Evolutionary conservation across 129 eudicot genomes (phyloP).

Genomic region (Pseudognaphalium luteoalbum): DNA sequence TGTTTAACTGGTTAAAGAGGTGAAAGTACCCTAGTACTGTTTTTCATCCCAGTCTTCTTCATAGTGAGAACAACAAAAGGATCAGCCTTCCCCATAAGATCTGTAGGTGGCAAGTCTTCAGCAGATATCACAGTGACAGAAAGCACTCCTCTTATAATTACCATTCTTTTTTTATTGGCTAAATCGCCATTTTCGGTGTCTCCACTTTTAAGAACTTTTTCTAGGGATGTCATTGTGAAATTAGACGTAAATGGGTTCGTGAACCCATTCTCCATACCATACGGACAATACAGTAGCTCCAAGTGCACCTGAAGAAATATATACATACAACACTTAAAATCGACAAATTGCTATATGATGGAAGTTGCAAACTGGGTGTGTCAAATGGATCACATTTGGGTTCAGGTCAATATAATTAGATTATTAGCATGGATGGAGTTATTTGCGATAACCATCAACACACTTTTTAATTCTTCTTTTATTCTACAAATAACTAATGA

Average conservation of each 20-base stretch:
- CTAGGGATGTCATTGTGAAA: slow-evolving; percentile 77
- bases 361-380: neutral
- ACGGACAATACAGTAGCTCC: slow-evolving; percentile 85
- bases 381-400: neutral
- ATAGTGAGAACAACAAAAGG: slow-evolving; percentile 76
- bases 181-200: slow-evolving; percentile 49
- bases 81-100: slow-evolving; percentile 87
- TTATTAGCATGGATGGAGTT: no score
- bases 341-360: neutral
- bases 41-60: slow-evolving; percentile 76
- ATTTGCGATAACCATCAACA: no score
- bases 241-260: slow-evolving; percentile 68
- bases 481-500: no score
- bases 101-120: slow-evolving; percentile 78
- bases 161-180: slow-evolving; percentile 43
- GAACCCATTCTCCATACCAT: slow-evolving; percentile 68
- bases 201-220: slow-evolving; percentile 72
- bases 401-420: neutral
- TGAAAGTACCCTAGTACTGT: slow-evolving; percentile 74
- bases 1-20: neutral
- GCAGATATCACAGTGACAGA: slow-evolving; percentile 89
- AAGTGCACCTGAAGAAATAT: slow-evolving; percentile 67
- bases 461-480: no score
- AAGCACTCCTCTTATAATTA: slow-evolving; percentile 81
- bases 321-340: neutral